These are phyloP conservation scores for Xylaria multiplex DNA, from an alignment of 2,329 filamentous ascomycete genomes.

Conservation along the genomic window DNA sequence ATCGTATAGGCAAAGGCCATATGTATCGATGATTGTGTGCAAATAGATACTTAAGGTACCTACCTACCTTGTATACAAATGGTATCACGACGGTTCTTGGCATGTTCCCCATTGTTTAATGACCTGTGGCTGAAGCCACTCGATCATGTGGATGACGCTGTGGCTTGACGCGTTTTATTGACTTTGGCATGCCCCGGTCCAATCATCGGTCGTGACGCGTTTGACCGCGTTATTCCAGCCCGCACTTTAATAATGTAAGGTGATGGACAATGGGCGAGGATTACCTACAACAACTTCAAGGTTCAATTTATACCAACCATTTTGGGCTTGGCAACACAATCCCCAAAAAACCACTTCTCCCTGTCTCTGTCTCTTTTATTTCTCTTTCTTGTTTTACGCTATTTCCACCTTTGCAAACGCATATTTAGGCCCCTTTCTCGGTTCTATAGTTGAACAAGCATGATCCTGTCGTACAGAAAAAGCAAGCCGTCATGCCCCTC, in stretches of 20 bases:
- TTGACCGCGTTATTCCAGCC: slow-evolving; percentile 27
- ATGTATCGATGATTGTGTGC: background rate
- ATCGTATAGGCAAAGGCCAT: background rate
- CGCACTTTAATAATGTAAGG: slow-evolving; percentile 15
- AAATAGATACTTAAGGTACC: too few species aligned
- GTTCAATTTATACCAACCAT: slow-evolving; percentile 1
- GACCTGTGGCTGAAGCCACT: slow-evolving; percentile 1
- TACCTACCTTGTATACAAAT: too few species aligned
- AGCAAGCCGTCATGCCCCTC: slow-evolving; percentile 51
- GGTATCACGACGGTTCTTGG: background rate
- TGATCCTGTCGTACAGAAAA: slow-evolving; percentile 36
- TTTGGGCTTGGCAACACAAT: background rate
- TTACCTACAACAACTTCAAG: background rate
- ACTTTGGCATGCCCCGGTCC: slow-evolving; percentile 24
- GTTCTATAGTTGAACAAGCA: slow-evolving; percentile 32
- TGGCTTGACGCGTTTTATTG: slow-evolving; percentile 43
- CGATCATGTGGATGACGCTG: background rate
- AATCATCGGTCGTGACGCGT: slow-evolving; percentile 29
- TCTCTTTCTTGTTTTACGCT: background rate
- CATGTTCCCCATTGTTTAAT: background rate
- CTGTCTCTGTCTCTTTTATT: background rate
- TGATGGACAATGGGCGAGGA: background rate
- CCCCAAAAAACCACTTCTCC: slow-evolving; percentile 1
- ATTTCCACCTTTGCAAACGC: background rate
- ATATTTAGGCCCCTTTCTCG: slow-evolving; percentile 1